Evolutionary conservation across 495 filamentous ascomycete genomes (phyloP).

Genomic region (Xylaria castorea): DNA sequence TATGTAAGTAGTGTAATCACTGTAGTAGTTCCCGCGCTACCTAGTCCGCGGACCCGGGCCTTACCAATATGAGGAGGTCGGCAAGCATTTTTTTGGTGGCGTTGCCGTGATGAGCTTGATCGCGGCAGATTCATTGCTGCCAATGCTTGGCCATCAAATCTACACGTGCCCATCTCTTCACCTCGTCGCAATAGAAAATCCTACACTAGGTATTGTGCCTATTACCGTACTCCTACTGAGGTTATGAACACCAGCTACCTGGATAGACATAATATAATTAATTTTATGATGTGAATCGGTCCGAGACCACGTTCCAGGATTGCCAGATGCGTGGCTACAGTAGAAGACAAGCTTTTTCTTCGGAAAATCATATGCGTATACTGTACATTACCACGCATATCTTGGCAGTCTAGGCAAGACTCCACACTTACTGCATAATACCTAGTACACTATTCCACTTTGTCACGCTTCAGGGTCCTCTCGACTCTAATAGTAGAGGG

Average conservation of each 20-base stretch:
- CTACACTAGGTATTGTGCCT: not conserved
- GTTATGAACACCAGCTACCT: not conserved
- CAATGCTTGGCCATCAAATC: slow-evolving; percentile 35
- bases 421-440: not conserved
- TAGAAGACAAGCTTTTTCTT: not conserved
- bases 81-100: slow-evolving; percentile 18
- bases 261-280: not conserved
- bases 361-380: not conserved
- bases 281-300: not conserved
- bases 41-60: not conserved
- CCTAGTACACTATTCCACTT: not conserved
- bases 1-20: no score
- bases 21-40: not conserved
- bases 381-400: not conserved
- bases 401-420: not conserved
- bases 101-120: slow-evolving; percentile 8
- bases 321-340: not conserved
- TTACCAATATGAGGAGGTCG: slow-evolving; percentile 12
- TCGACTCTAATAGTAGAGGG: not conserved
- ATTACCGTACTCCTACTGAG: not conserved
- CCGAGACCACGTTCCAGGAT: not conserved
- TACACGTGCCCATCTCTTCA: slow-evolving; percentile 32
- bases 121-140: slow-evolving; percentile 2
- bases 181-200: not conserved
- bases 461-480: not conserved